These are phyloP conservation scores for Diplodia intermedia DNA, from an alignment of 2,329 filamentous ascomycete species.

Conservation along the genomic window DNA sequence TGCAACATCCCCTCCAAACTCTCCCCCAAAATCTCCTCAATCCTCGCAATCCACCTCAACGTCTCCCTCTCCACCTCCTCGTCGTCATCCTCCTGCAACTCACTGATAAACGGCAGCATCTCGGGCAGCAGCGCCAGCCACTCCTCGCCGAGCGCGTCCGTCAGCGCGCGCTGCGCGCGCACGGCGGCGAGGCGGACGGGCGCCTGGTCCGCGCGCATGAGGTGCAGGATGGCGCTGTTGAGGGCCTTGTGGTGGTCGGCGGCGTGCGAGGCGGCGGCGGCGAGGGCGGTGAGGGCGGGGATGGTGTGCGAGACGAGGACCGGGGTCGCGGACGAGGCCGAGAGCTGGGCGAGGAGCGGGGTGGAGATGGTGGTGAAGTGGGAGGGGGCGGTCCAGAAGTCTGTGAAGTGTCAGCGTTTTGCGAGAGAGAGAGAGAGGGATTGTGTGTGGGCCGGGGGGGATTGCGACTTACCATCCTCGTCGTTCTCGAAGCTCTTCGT, in stretches of 20 bases:
- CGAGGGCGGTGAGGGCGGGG: slow-evolving; percentile 79
- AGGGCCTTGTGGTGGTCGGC: slow-evolving; percentile 90
- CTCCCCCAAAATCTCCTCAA: slow-evolving; percentile 89
- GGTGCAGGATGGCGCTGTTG: slow-evolving; percentile 78
- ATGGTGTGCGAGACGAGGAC: slow-evolving; percentile 58
- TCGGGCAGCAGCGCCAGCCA: slow-evolving; percentile 91
- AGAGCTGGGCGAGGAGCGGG: slow-evolving; percentile 70
- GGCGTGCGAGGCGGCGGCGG: slow-evolving; percentile 73
- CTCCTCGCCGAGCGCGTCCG: slow-evolving; percentile 84
- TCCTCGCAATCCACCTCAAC: slow-evolving; percentile 85
- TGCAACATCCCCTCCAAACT: slow-evolving; percentile 91
- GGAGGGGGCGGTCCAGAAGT: slow-evolving; percentile 92
- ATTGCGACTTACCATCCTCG: slow-evolving; percentile 67
- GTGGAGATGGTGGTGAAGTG: slow-evolving; percentile 79
- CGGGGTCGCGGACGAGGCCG: slow-evolving; percentile 40
- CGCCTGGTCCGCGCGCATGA: slow-evolving; percentile 75
- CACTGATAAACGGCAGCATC: slow-evolving; percentile 95
- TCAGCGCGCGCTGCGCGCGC: slow-evolving; percentile 79
- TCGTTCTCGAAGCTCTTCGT: slow-evolving; percentile 83
- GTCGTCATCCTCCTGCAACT: slow-evolving; percentile 95
- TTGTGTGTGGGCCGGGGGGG: too few relatives aligned
- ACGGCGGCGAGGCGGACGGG: slow-evolving; percentile 81
- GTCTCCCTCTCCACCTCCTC: slow-evolving; percentile 91
- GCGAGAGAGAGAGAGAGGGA: neutral
- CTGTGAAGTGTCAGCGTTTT: slow-evolving; percentile 39